These are phyloP conservation scores for Paraleonurus japonicus DNA, from an alignment of 257 asterid genomes.

Conservation along the genomic window DNA sequence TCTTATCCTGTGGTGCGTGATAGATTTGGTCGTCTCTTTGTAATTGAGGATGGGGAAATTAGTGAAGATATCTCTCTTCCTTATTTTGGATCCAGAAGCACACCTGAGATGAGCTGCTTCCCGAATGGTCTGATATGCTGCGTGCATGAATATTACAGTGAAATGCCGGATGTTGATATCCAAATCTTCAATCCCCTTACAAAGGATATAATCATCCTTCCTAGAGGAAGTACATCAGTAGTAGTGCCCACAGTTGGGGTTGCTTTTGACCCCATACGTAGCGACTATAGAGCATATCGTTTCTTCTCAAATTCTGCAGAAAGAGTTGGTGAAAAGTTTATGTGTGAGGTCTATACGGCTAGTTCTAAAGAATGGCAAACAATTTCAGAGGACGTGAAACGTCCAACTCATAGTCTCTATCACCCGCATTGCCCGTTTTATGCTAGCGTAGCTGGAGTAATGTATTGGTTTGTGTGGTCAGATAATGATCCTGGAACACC, in stretches of 20 bases:
- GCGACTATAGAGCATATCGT: constrained; percentile 21
- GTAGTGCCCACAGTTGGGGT: constrained; percentile 20
- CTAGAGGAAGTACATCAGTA: constrained; percentile 23
- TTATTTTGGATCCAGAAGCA: constrained; percentile 7
- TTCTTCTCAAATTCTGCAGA: constrained; percentile 15
- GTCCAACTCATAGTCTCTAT: neutral
- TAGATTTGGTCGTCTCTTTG: constrained; percentile 7
- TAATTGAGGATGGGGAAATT: constrained; percentile 29
- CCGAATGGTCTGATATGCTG: constrained; percentile 32
- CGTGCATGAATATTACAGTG: neutral
- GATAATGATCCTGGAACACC: constrained; percentile 8
- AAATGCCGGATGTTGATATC: constrained; percentile 17
- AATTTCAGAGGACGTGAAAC: constrained; percentile 5
- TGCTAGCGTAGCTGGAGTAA: constrained; percentile 27
- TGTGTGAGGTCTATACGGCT: constrained; percentile 30
- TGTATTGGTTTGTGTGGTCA: constrained; percentile 33
- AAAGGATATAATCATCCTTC: constrained; percentile 14
- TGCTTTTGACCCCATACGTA: constrained; percentile 23
- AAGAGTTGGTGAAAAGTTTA: neutral
- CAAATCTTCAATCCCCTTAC: constrained; percentile 27
- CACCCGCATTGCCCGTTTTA: constrained; percentile 21
- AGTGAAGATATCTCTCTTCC: constrained; percentile 21
- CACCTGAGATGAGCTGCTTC: constrained; percentile 26
- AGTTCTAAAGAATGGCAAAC: constrained; percentile 20
- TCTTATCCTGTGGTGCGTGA: constrained; percentile 7